These are phyloP conservation scores for Berberis thunbergii DNA, from an alignment of 164 flowering plant genomes.

Conservation along the genomic window DNA sequence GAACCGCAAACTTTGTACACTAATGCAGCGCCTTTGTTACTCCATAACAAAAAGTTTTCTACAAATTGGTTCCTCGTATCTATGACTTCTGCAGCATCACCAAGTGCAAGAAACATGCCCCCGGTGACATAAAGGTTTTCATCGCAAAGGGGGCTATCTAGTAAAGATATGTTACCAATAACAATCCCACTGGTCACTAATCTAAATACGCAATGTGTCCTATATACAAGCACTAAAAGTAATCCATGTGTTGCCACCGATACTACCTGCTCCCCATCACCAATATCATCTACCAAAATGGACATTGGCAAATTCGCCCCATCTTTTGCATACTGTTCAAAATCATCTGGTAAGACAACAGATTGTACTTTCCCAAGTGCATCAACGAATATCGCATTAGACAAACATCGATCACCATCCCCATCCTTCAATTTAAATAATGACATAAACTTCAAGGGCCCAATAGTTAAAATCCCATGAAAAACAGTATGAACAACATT, in stretches of 20 bases:
- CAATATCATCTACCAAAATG: constrained; percentile 23
- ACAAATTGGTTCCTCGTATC: constrained; percentile 9
- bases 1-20: constrained; percentile 40
- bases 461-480: constrained; percentile 62
- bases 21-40: constrained; percentile 48
- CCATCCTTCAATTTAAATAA: constrained; percentile 41
- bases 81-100: constrained; percentile 5
- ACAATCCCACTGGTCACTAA: constrained; percentile 24
- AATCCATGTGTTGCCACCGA: constrained; percentile 41
- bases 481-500: constrained; percentile 63
- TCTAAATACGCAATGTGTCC: constrained; percentile 49
- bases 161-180: constrained; percentile 53
- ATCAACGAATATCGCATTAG: constrained; percentile 46
- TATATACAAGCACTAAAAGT: constrained; percentile 47
- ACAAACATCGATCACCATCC: constrained; percentile 15
- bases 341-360: constrained; percentile 39
- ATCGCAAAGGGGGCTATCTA: constrained; percentile 26
- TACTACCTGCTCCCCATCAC: constrained; percentile 28
- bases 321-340: constrained; percentile 26
- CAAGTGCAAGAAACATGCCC: constrained; percentile 46
- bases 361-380: constrained; percentile 44
- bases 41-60: constrained; percentile 56
- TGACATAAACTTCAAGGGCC: constrained; percentile 55
- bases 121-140: constrained; percentile 30
- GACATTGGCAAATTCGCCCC: constrained; percentile 18